phyloP scores from a whole-genome alignment of 768 basidiomycete species.

The Royoungia palumana region DNA sequence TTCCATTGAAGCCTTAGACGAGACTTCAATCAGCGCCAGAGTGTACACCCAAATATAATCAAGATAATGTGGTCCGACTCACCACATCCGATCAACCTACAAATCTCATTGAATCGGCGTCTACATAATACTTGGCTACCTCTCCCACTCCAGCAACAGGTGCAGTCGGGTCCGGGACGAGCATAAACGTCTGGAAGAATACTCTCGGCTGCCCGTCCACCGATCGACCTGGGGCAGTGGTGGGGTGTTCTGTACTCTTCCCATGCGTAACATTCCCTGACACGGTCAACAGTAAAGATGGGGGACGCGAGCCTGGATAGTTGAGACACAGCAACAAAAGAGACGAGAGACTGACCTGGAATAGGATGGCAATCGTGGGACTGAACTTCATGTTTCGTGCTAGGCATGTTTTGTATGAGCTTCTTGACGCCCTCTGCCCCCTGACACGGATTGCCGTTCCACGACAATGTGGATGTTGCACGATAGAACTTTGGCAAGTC shows the following conservation, averaged over 20 bases:
- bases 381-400: constrained; percentile 79
- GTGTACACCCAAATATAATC: neutral
- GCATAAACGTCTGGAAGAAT: constrained; percentile 85
- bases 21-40: neutral
- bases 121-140: constrained; percentile 78
- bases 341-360: constrained; percentile 50
- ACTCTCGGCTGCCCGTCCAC: constrained; percentile 79
- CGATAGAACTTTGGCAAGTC: constrained; percentile 84
- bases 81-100: constrained; percentile 52
- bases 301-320: constrained; percentile 66
- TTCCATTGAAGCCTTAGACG: neutral
- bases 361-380: constrained; percentile 91
- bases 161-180: constrained; percentile 69
- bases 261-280: constrained; percentile 79
- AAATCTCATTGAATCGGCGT: constrained; percentile 76
- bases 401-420: constrained; percentile 69
- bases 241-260: constrained; percentile 55
- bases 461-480: constrained; percentile 67
- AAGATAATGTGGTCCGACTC: neutral
- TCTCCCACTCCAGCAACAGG: constrained; percentile 64
- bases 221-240: constrained; percentile 43
- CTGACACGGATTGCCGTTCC: constrained; percentile 82
- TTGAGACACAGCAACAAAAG: constrained; percentile 7
- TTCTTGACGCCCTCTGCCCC: constrained; percentile 66
- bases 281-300: constrained; percentile 74